Conservation (phyloP, 23 red algal species). For the Porphyridium purpureum region DNA sequence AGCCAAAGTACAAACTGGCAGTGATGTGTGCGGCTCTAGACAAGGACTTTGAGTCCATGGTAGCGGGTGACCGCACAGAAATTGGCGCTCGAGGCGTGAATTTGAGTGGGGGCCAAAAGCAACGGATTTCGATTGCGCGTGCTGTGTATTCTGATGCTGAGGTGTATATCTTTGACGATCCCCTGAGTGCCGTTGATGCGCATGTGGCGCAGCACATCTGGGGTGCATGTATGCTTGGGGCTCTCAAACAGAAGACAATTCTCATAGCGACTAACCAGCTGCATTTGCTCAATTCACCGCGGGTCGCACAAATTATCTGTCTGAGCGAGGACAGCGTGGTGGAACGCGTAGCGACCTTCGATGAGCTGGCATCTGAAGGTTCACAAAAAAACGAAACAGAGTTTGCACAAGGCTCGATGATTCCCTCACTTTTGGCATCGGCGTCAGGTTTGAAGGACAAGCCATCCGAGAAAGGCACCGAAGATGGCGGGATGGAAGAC, state of each 20-base stretch:
- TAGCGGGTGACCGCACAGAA: conserved; percentile 52
- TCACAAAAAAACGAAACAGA: conserved; percentile 3
- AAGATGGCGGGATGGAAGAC: not conserved
- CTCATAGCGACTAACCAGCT: conserved; percentile 60
- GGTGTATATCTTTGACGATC: conserved; percentile 54
- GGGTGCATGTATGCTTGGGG: conserved; percentile 33
- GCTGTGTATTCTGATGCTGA: conserved; percentile 64
- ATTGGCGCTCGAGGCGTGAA: conserved; percentile 61
- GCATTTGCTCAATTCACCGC: conserved; percentile 22
- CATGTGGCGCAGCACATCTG: conserved; percentile 56
- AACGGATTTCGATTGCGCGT: conserved; percentile 42
- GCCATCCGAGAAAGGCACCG: not conserved
- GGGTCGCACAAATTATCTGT: conserved; percentile 41
- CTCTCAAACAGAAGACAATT: conserved; percentile 19
- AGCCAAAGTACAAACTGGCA: conserved; percentile 10
- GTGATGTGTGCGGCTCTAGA: conserved; percentile 16
- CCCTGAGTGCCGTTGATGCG: conserved; percentile 66
- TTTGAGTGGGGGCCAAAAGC: conserved; percentile 54
- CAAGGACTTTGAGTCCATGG: conserved; percentile 34
- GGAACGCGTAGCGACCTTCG: conserved; percentile 21
- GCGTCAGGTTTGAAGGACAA: not conserved
- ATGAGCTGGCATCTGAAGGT: conserved; percentile 23
- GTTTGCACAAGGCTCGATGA: not conserved
- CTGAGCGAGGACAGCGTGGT: conserved; percentile 27
- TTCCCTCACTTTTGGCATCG: not conserved